Conservation (phyloP, 2,329 filamentous ascomycete genomes). For the Endoconidiophora laricicola region DNA sequence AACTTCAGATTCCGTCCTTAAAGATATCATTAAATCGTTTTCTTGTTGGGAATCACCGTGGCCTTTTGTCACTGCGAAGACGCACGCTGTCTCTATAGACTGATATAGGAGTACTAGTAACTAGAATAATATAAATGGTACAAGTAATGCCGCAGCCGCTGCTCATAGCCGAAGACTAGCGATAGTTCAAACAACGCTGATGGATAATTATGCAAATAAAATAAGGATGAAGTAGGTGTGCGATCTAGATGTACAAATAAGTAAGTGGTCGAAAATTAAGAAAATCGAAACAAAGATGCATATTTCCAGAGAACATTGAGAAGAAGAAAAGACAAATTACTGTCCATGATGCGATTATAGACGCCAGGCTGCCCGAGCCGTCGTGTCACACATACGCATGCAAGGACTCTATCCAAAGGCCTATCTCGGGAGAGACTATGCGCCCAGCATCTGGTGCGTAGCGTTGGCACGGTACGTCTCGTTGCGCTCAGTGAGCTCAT, state of each 20-base stretch:
- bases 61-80: constrained; percentile 3
- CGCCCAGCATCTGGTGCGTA: constrained; percentile 30
- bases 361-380: neutral
- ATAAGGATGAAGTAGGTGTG: neutral
- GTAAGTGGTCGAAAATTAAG: neutral
- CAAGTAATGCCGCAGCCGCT: neutral
- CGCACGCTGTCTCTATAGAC: constrained; percentile 6
- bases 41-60: constrained; percentile 7
- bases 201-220: neutral
- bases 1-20: no score
- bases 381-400: neutral
- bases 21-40: neutral
- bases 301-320: neutral
- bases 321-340: neutral
- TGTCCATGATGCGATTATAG: neutral
- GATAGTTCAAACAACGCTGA: neutral
- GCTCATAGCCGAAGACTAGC: neutral
- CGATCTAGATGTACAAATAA: neutral
- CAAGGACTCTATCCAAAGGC: neutral
- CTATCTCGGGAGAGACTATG: constrained; percentile 4
- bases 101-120: neutral
- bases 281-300: neutral
- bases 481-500: constrained; percentile 35
- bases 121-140: neutral
- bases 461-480: constrained; percentile 37